These are phyloP conservation scores for Agarophyton chilense DNA, from an alignment of 23 red algal genomes.

Conservation along the genomic window DNA sequence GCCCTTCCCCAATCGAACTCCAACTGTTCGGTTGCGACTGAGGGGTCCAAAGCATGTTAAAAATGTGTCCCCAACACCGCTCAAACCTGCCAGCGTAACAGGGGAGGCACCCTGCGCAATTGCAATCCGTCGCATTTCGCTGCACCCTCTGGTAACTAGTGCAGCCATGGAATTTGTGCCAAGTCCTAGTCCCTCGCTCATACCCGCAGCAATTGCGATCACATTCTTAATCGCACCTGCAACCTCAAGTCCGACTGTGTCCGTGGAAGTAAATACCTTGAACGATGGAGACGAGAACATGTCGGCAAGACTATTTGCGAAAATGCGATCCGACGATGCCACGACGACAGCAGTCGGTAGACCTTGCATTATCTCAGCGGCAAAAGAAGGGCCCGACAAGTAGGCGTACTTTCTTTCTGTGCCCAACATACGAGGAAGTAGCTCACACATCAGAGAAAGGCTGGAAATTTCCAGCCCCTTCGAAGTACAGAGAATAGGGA, in stretches of 20 bases:
- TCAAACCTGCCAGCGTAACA: conserved; percentile 89
- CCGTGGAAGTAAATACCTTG: conserved; percentile 91
- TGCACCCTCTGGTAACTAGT: conserved; percentile 93
- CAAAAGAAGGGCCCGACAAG: conserved; percentile 97
- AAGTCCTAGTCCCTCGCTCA: conserved; percentile 92
- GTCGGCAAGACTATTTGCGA: conserved; percentile 68
- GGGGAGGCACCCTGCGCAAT: conserved; percentile 73
- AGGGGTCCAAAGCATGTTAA: conserved; percentile 98
- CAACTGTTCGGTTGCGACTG: conserved; percentile 95
- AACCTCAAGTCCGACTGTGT: conserved; percentile 92
- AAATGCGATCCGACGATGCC: conserved; percentile 54
- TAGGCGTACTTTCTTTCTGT: conserved; percentile 71
- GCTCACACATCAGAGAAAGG: conserved; percentile 91
- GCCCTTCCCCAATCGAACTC: conserved; percentile 85
- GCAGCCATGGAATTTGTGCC: conserved; percentile 98
- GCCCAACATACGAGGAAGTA: conserved; percentile 71
- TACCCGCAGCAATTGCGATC: conserved; percentile 96
- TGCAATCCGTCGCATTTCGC: conserved; percentile 96
- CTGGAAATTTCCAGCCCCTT: conserved; percentile 90
- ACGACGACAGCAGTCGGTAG: conserved; percentile 96
- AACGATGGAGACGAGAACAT: conserved; percentile 91
- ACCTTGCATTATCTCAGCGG: conserved; percentile 85
- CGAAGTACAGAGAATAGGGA: conserved; percentile 92
- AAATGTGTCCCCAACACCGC: conserved; percentile 98
- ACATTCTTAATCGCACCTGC: conserved; percentile 98